Evolutionary conservation across 2,329 filamentous ascomycete species (phyloP).

Genomic region (Pseudogymnoascus pannorum): DNA sequence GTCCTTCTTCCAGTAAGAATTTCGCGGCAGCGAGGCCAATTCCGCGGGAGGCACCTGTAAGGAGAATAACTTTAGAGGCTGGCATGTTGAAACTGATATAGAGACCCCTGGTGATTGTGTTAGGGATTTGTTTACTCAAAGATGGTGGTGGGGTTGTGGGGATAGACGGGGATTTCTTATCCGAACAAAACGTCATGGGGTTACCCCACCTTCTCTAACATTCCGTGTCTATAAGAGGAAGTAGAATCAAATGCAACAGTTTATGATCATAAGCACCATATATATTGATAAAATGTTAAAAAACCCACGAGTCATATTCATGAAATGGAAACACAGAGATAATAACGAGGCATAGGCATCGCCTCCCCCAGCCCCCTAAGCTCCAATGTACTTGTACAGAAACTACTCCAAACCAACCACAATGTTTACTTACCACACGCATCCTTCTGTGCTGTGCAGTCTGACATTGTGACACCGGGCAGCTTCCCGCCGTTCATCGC

Average conservation of each 20-base stretch:
- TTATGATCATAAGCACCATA: neutral
- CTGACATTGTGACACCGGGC: constrained; percentile 16
- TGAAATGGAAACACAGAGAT: constrained; percentile 2
- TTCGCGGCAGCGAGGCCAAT: constrained; percentile 51
- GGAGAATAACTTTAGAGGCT: constrained; percentile 59
- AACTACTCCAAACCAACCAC: neutral
- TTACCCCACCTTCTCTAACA: neutral
- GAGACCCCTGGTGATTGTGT: neutral
- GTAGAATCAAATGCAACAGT: neutral
- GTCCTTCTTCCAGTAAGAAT: constrained; percentile 41
- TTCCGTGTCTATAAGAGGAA: neutral
- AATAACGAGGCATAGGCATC: neutral
- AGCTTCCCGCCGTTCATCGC: constrained; percentile 43
- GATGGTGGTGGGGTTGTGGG: neutral
- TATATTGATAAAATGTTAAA: neutral
- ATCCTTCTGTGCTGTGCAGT: constrained; percentile 21
- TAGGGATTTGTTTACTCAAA: neutral
- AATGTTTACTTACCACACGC: constrained; percentile 12
- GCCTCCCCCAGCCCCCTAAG: neutral
- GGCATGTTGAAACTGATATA: constrained; percentile 26
- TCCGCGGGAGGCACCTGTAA: constrained; percentile 59
- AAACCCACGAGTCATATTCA: neutral
- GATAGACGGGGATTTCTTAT: neutral
- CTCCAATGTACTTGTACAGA: neutral
- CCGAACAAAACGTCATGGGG: neutral